A percentile compares a stretch with the other conserved stretches of the same genome.
These are phyloP conservation scores for Wickerhamomyces strasburgensis DNA, from an alignment of 805 yeast genomes.

Conservation along the genomic window DNA sequence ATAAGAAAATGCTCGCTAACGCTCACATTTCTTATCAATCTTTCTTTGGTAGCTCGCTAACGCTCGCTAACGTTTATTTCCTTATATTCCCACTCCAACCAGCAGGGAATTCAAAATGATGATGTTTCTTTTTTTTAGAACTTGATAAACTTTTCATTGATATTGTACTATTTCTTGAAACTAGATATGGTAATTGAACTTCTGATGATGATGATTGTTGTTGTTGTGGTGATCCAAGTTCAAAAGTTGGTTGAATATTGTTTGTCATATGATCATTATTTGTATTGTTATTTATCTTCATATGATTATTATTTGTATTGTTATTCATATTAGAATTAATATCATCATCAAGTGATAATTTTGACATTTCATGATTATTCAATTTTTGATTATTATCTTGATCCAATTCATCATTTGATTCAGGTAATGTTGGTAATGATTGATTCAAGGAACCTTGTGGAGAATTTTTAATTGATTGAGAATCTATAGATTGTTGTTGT, in stretches of 20 bases:
- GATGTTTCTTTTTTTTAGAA: slow-evolving; percentile 18
- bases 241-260: slow-evolving; percentile 7
- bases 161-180: slow-evolving; percentile 13
- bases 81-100: no score
- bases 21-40: no score
- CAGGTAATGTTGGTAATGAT: slow-evolving; percentile 1
- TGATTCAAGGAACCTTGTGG: not conserved
- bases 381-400: no score
- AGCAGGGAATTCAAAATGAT: slow-evolving; percentile 26
- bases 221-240: slow-evolving; percentile 1
- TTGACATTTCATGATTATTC: no score
- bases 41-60: no score
- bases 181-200: slow-evolving; percentile 17
- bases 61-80: no score
- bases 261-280: no score
- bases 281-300: slow-evolving; percentile 6
- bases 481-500: not conserved
- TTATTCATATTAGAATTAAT: not conserved
- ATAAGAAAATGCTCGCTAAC: no score
- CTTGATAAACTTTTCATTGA: slow-evolving; percentile 6
- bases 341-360: not conserved
- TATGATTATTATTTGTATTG: not conserved
- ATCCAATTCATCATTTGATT: slow-evolving; percentile 1
- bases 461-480: not conserved
- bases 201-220: slow-evolving; percentile 5